Percentiles rank a stretch among this genome's conserved stretches.
phyloP scores from a whole-genome alignment of 352 stramenopile genomes.

The Globisporangium polare region DNA sequence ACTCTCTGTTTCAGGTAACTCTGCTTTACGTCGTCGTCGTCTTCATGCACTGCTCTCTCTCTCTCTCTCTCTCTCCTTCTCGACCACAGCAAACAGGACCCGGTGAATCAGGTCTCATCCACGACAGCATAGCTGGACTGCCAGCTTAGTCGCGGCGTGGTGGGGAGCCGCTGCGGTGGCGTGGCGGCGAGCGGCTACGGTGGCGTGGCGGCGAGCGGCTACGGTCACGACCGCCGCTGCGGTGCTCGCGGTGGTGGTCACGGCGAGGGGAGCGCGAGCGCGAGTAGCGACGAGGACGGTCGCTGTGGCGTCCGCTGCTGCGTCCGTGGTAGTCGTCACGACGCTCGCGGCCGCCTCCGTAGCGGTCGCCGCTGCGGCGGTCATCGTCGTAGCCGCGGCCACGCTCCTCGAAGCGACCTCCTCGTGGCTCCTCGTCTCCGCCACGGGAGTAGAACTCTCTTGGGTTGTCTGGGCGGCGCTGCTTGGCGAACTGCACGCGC shows the following conservation, averaged over 20 bases:
- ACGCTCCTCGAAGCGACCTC: slow-evolving; percentile 23
- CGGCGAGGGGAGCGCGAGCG: slow-evolving; percentile 41
- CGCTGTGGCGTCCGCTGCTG: slow-evolving; percentile 25
- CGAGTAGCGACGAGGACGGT: slow-evolving; percentile 21
- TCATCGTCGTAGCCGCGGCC: slow-evolving; percentile 20
- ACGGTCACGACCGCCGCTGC: slow-evolving; percentile 18
- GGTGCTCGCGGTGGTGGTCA: slow-evolving; percentile 16
- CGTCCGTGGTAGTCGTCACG: slow-evolving; percentile 11
- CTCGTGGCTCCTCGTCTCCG: slow-evolving; percentile 23
- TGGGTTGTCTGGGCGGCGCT: slow-evolving; percentile 73
- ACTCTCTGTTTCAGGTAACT: slow-evolving; percentile 6
- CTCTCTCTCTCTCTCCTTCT: too few relatives aligned
- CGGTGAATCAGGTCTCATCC: background rate
- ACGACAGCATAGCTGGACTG: background rate
- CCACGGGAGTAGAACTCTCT: slow-evolving; percentile 61
- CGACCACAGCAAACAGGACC: slow-evolving; percentile 1
- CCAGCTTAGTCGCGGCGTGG: slow-evolving; percentile 48
- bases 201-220: slow-evolving; percentile 41
- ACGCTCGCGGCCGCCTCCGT: slow-evolving; percentile 13
- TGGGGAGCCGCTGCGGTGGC: slow-evolving; percentile 37
- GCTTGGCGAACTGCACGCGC: slow-evolving; percentile 75
- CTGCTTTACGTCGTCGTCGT: slow-evolving; percentile 4
- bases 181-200: slow-evolving; percentile 42
- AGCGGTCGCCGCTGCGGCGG: slow-evolving; percentile 23
- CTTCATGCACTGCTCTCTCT: background rate